phyloP scores from a whole-genome alignment of 345 rosid genomes.

The Microcos paniculata region DNA sequence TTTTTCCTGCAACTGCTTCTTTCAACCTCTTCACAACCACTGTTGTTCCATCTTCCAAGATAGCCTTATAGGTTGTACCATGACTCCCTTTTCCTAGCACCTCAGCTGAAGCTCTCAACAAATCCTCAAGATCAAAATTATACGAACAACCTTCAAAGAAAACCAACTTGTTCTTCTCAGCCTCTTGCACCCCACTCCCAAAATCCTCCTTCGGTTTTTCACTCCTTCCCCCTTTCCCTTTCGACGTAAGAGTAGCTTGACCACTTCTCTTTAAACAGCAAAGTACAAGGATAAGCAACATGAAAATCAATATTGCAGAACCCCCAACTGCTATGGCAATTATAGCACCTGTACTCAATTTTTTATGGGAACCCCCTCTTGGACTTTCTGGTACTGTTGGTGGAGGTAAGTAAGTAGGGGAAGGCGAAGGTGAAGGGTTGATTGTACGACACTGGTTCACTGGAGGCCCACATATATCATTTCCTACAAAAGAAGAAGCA shows the following conservation, averaged over 20 bases:
- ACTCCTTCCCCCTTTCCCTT: slow-evolving; percentile 50
- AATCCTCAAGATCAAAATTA: slow-evolving; percentile 85
- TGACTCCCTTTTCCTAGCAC: slow-evolving; percentile 93
- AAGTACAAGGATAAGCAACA: slow-evolving; percentile 47
- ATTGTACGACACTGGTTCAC: slow-evolving; percentile 46
- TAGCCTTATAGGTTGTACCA: slow-evolving; percentile 92
- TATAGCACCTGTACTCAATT: slow-evolving; percentile 50
- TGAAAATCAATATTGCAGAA: slow-evolving; percentile 37
- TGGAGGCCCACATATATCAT: slow-evolving; percentile 65
- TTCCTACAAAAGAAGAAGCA: slow-evolving; percentile 71
- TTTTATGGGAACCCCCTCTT: slow-evolving; percentile 33
- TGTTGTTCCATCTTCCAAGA: slow-evolving; percentile 79
- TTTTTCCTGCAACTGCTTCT: slow-evolving; percentile 73
- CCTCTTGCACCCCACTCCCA: slow-evolving; percentile 90
- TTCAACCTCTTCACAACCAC: slow-evolving; percentile 90
- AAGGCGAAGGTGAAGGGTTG: slow-evolving; percentile 59
- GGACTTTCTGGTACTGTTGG: slow-evolving; percentile 27
- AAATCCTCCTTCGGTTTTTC: slow-evolving; percentile 78
- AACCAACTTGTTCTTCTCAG: slow-evolving; percentile 95
- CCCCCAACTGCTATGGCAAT: slow-evolving; percentile 71
- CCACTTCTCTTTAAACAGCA: slow-evolving; percentile 60
- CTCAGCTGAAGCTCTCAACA: slow-evolving; percentile 94
- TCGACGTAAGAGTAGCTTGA: slow-evolving; percentile 32
- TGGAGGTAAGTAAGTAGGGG: slow-evolving; percentile 32
- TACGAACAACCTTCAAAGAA: slow-evolving; percentile 83